These are phyloP conservation scores for Leccinum subgranulosum DNA, from an alignment of 768 basidiomycete genomes.

Conservation along the genomic window DNA sequence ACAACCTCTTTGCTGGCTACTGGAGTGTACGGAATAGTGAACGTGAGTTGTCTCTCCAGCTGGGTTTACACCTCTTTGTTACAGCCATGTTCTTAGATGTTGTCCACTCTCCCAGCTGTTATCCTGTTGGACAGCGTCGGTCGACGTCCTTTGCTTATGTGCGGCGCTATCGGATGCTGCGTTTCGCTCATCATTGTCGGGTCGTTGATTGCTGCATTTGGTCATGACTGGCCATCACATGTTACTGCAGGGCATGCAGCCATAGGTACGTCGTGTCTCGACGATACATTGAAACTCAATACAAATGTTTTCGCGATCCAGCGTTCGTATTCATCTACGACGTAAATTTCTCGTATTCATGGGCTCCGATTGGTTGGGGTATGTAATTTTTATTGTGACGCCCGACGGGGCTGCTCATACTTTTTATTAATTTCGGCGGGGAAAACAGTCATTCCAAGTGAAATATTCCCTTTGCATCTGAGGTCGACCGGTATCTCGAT, in stretches of 20 bases:
- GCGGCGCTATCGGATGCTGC: constrained; percentile 35
- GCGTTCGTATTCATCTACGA: constrained; percentile 41
- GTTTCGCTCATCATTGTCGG: constrained; percentile 29
- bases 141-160: constrained; percentile 38
- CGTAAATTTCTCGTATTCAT: constrained; percentile 35
- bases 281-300: constrained; percentile 8
- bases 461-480: constrained; percentile 41
- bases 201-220: constrained; percentile 26
- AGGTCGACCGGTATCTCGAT: constrained; percentile 41
- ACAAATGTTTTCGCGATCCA: constrained; percentile 12
- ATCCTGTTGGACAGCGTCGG: constrained; percentile 38
- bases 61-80: not conserved
- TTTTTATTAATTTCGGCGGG: not conserved
- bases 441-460: constrained; percentile 37
- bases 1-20: constrained; percentile 42
- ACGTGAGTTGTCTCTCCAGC: constrained; percentile 10
- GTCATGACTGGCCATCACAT: constrained; percentile 29
- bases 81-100: constrained; percentile 18
- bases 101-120: constrained; percentile 37
- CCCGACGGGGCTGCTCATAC: not conserved
- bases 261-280: constrained; percentile 25
- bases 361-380: constrained; percentile 32
- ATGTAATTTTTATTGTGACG: not conserved
- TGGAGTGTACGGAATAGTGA: constrained; percentile 39
- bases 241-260: constrained; percentile 24